phyloP scores from a whole-genome alignment of 2,329 filamentous ascomycete genomes.

The Fusarium multiceps region DNA sequence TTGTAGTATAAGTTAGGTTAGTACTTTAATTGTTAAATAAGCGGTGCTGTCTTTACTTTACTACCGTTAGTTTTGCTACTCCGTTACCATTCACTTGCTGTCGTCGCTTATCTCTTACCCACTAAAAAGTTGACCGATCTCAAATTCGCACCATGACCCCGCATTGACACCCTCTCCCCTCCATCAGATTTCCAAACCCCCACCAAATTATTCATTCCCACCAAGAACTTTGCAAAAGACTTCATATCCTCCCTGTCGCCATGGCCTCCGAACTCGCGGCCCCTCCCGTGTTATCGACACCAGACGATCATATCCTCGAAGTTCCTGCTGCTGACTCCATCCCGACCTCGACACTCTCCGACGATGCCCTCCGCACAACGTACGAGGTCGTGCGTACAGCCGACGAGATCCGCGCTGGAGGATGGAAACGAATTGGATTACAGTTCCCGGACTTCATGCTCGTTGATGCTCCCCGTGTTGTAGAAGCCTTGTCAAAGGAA shows the following conservation, averaged over 20 bases:
- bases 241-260: neutral
- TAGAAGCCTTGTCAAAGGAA: slow-evolving; percentile 61
- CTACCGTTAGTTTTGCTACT: no score
- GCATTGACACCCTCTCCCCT: slow-evolving; percentile 45
- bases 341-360: slow-evolving; percentile 53
- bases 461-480: slow-evolving; percentile 83
- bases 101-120: neutral
- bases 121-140: neutral
- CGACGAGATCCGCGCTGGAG: slow-evolving; percentile 75
- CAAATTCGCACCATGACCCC: slow-evolving; percentile 41
- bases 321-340: slow-evolving; percentile 56
- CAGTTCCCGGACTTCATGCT: slow-evolving; percentile 97
- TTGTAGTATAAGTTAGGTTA: no score
- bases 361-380: slow-evolving; percentile 77
- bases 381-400: slow-evolving; percentile 90
- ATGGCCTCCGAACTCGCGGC: slow-evolving; percentile 63
- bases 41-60: no score
- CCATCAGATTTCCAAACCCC: slow-evolving; percentile 29
- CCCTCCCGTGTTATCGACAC: slow-evolving; percentile 72
- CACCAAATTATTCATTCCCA: slow-evolving; percentile 40
- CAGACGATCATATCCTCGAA: slow-evolving; percentile 69
- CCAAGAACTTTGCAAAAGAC: slow-evolving; percentile 18
- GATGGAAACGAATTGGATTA: slow-evolving; percentile 83
- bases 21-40: no score
- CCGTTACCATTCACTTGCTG: no score